A percentile compares a stretch with the other conserved stretches of the same genome.
These are phyloP conservation scores for Penicillium oxalicum DNA, from an alignment of 2,329 filamentous ascomycete genomes.

Conservation along the genomic window DNA sequence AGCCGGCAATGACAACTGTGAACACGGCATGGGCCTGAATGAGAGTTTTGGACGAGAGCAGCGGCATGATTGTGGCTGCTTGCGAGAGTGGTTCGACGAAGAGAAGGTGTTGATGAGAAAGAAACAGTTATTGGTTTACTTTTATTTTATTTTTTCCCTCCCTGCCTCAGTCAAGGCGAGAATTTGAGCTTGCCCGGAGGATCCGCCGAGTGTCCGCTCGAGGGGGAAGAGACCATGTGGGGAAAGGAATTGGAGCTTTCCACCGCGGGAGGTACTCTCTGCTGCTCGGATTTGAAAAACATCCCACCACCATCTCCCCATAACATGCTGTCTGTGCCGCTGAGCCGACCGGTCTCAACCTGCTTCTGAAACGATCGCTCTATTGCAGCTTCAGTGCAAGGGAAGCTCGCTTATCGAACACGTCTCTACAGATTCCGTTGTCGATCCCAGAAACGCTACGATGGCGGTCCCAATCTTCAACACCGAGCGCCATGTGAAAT, in stretches of 20 bases:
- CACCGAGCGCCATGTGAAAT: slow-evolving; percentile 69
- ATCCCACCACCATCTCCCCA: slow-evolving; percentile 9
- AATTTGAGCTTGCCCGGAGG: neutral
- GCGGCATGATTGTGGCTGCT: slow-evolving; percentile 55
- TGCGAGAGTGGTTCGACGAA: no score
- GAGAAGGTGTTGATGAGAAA: no score
- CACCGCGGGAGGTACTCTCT: neutral
- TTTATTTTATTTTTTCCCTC: no score
- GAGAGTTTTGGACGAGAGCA: slow-evolving; percentile 74
- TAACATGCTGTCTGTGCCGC: neutral
- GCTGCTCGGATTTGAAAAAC: slow-evolving; percentile 16
- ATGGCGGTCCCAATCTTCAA: slow-evolving; percentile 30
- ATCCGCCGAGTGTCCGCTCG: slow-evolving; percentile 8
- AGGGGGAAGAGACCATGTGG: slow-evolving; percentile 15
- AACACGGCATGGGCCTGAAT: slow-evolving; percentile 77
- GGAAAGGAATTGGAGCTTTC: slow-evolving; percentile 7
- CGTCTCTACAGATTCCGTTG: neutral
- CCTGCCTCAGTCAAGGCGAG: neutral
- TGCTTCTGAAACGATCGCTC: neutral
- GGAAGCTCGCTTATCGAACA: neutral
- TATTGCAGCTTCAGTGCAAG: neutral
- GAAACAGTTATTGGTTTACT: no score
- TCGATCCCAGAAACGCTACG: slow-evolving; percentile 1
- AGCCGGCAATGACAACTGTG: slow-evolving; percentile 75
- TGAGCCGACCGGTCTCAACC: neutral